A percentile compares a stretch with the other conserved stretches of the same genome.
Evolutionary conservation across 495 filamentous ascomycete genomes (phyloP).

Genomic region (Xylaria flabelliformis): DNA sequence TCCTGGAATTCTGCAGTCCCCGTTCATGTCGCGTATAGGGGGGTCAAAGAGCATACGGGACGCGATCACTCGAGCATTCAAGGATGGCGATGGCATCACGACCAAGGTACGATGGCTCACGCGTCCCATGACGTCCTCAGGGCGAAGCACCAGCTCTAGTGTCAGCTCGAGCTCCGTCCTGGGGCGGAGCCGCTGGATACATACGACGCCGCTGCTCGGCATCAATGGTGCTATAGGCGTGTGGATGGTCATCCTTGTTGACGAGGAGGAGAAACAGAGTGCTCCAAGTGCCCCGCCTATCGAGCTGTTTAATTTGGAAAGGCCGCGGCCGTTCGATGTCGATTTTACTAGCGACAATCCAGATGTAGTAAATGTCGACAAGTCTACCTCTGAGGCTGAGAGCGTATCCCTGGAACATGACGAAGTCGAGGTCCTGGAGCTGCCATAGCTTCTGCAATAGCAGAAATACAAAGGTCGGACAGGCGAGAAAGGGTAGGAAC

Average conservation of each 20-base stretch:
- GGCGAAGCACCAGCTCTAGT: constrained; percentile 45
- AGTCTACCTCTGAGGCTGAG: constrained; percentile 3
- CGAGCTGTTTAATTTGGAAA: constrained; percentile 13
- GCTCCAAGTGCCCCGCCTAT: constrained; percentile 17
- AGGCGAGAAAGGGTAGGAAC: neutral
- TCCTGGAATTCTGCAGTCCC: constrained; percentile 68
- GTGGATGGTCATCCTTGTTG: constrained; percentile 70
- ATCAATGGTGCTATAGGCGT: constrained; percentile 64
- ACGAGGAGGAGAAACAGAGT: constrained; percentile 46
- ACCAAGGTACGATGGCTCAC: constrained; percentile 68
- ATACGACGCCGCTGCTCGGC: constrained; percentile 66
- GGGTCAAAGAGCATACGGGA: constrained; percentile 58
- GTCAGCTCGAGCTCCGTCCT: constrained; percentile 33
- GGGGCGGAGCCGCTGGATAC: constrained; percentile 64
- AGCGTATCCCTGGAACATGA: constrained; percentile 1
- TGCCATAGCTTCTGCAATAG: neutral
- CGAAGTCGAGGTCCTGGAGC: constrained; percentile 1
- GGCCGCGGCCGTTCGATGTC: constrained; percentile 22
- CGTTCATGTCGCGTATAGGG: constrained; percentile 66
- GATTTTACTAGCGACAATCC: neutral
- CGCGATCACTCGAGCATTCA: constrained; percentile 60
- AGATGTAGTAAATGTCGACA: neutral
- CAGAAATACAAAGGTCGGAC: too few species aligned
- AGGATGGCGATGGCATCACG: constrained; percentile 62
- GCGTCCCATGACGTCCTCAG: constrained; percentile 57